phyloP scores from a whole-genome alignment of 306 rosid species.

The Inga leiocalycina region DNA sequence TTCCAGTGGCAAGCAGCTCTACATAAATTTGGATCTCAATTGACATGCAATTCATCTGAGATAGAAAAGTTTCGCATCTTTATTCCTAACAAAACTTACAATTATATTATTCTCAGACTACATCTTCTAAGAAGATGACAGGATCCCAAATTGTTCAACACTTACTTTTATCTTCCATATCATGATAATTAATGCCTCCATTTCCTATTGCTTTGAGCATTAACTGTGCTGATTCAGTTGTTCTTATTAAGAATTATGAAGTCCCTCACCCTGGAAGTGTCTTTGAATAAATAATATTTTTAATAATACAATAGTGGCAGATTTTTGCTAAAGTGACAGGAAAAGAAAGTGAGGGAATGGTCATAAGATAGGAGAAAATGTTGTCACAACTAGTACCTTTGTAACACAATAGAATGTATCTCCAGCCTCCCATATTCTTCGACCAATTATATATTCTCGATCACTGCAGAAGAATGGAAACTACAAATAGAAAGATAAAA shows the following conservation, averaged over 20 bases:
- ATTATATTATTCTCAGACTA: neutral
- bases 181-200: neutral
- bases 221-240: neutral
- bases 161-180: neutral
- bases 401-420: conserved; percentile 88
- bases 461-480: conserved; percentile 99
- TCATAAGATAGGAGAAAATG: conserved; percentile 12
- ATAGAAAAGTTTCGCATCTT: neutral
- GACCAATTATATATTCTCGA: conserved; percentile 92
- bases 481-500: conserved; percentile 48
- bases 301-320: neutral
- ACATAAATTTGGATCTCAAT: neutral
- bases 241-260: neutral
- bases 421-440: conserved; percentile 97
- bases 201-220: neutral
- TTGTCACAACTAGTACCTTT: conserved; percentile 60
- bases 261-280: neutral
- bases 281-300: neutral
- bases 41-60: neutral
- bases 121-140: neutral
- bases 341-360: conserved; percentile 22
- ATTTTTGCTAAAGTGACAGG: conserved; percentile 8
- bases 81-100: neutral
- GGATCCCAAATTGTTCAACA: neutral
- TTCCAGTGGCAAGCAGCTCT: neutral